A percentile compares a stretch with the other conserved stretches of the same genome.
Evolutionary conservation across 768 basidiomycete species (phyloP).

Genomic region (Panaeolus papilionaceus): DNA sequence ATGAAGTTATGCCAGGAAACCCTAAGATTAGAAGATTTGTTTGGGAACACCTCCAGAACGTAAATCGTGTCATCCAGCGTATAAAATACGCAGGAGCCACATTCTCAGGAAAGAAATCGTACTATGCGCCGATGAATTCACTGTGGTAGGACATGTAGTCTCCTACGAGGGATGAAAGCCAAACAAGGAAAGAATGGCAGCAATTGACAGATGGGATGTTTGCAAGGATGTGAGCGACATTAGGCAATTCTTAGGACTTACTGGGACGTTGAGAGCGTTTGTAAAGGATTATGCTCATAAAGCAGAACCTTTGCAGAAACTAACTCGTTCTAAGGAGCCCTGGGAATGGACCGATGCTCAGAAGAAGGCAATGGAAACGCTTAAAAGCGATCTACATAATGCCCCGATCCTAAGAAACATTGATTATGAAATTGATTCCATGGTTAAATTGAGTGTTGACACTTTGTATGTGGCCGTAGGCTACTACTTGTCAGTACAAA

Average conservation of each 20-base stretch:
- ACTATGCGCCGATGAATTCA: conserved; percentile 23
- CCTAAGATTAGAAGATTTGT: conserved; percentile 39
- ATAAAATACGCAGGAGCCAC: conserved; percentile 43
- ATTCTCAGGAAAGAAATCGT: conserved; percentile 31
- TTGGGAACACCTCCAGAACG: conserved; percentile 41
- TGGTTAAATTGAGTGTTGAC: conserved; percentile 43
- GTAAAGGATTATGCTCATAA: conserved; percentile 32
- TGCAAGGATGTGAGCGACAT: conserved; percentile 29
- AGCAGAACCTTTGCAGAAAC: conserved; percentile 24
- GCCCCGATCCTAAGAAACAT: conserved; percentile 33
- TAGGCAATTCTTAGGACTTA: conserved; percentile 34
- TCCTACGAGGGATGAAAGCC: conserved; percentile 35
- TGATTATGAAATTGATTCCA: conserved; percentile 33
- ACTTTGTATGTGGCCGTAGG: conserved; percentile 27
- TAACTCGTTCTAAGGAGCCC: conserved; percentile 28
- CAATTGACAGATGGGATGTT: conserved; percentile 30
- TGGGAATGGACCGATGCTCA: conserved; percentile 19
- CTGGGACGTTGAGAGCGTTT: conserved; percentile 30
- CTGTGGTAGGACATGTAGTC: conserved; percentile 24
- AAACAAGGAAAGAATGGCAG: conserved; percentile 21
- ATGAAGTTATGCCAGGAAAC: conserved; percentile 30
- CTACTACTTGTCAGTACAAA: not conserved
- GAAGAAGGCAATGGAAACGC: conserved; percentile 19
- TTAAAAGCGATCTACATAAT: conserved; percentile 31
- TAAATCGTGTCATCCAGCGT: conserved; percentile 42